Evolutionary conservation across 805 yeast species (phyloP).

Genomic region (Nakazawaea peltata): DNA sequence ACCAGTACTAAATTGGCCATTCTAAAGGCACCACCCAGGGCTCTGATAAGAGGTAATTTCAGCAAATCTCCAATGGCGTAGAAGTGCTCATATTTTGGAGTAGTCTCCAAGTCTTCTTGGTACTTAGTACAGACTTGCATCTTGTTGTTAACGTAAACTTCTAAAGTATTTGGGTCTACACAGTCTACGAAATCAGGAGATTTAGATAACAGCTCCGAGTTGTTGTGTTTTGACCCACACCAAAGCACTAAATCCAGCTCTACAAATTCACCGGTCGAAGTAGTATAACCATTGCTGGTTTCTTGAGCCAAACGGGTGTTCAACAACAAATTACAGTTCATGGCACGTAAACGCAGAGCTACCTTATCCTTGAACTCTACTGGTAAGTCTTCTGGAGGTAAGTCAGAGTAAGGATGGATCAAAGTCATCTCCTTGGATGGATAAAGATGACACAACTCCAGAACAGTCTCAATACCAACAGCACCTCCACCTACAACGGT

Average conservation of each 20-base stretch:
- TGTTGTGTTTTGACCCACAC: conserved; percentile 28
- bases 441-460: conserved; percentile 32
- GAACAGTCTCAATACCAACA: conserved; percentile 42
- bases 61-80: conserved; percentile 30
- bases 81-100: conserved; percentile 18
- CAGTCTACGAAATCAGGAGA: conserved; percentile 15
- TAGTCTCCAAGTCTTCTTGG: conserved; percentile 2
- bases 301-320: conserved; percentile 24
- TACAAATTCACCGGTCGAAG: conserved; percentile 18
- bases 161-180: conserved; percentile 15
- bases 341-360: conserved; percentile 14
- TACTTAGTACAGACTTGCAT: conserved; percentile 13
- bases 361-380: conserved; percentile 15
- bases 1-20: conserved; percentile 19
- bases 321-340: conserved; percentile 18
- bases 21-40: conserved; percentile 30
- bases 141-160: conserved; percentile 18
- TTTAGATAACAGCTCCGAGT: conserved; percentile 20
- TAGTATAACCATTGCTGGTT: conserved; percentile 13
- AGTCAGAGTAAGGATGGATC: conserved; percentile 31
- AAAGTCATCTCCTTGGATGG: conserved; percentile 28
- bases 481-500: conserved; percentile 47
- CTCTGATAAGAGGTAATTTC: conserved; percentile 28
- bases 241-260: conserved; percentile 26
- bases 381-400: conserved; percentile 29